These are phyloP conservation scores for Vitis cinerea DNA, from an alignment of 164 flowering plant species.

Conservation along the genomic window DNA sequence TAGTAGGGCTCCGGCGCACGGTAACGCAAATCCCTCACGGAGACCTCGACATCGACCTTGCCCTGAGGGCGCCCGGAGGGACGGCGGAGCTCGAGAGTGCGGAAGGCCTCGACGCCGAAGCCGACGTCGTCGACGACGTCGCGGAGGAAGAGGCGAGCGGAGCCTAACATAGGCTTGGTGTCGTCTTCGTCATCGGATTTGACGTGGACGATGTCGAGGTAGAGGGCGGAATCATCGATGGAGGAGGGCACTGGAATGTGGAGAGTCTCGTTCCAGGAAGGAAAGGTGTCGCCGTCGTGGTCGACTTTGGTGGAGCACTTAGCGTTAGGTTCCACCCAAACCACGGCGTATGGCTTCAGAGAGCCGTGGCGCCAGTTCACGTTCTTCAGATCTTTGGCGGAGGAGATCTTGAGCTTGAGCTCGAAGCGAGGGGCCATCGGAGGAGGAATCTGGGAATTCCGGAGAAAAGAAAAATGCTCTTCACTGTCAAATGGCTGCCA, in stretches of 20 bases:
- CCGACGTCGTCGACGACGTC: constrained; percentile 62
- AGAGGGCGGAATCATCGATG: constrained; percentile 43
- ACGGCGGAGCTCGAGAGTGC: constrained; percentile 51
- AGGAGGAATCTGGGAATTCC: too few relatives aligned
- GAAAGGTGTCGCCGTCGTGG: constrained; percentile 52
- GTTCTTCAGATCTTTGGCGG: constrained; percentile 78
- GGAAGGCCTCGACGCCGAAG: constrained; percentile 20
- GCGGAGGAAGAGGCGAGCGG: constrained; percentile 39
- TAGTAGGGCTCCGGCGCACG: constrained; percentile 39
- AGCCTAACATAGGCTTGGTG: constrained; percentile 57
- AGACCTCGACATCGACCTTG: constrained; percentile 45
- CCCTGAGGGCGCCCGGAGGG: constrained; percentile 93
- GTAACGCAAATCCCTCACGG: constrained; percentile 36
- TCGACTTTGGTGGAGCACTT: constrained; percentile 64
- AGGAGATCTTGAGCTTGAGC: constrained; percentile 49
- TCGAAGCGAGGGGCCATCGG: constrained; percentile 40
- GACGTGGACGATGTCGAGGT: constrained; percentile 56
- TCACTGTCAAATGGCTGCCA: too few relatives aligned
- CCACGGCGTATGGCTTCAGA: constrained; percentile 69
- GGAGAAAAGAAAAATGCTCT: too few relatives aligned
- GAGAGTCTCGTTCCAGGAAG: constrained; percentile 62
- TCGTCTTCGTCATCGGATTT: constrained; percentile 33
- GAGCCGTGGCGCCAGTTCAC: constrained; percentile 85
- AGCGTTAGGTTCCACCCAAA: constrained; percentile 63
- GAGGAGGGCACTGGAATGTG: constrained; percentile 45